These are phyloP conservation scores for Alternaria gansuensis DNA, from an alignment of 2,329 filamentous ascomycete species.

Conservation along the genomic window DNA sequence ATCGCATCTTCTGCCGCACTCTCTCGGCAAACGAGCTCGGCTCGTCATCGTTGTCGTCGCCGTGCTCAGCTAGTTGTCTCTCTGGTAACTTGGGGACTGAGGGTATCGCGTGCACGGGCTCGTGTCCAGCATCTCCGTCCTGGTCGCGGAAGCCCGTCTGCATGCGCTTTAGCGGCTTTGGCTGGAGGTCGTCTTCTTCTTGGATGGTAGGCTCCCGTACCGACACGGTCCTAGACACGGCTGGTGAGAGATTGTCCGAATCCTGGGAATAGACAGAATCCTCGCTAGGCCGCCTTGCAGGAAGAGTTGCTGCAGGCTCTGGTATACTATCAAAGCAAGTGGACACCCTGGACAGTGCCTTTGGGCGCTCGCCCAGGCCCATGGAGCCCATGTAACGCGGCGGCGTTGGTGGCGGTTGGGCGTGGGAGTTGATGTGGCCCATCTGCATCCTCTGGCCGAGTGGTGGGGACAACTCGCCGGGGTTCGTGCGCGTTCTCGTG, in stretches of 20 bases:
- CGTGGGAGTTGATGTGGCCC: conserved; percentile 49
- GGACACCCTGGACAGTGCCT: conserved; percentile 41
- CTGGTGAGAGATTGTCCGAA: conserved; percentile 41
- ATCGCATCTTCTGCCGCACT: conserved; percentile 62
- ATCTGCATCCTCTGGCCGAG: conserved; percentile 50
- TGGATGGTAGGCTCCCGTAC: conserved; percentile 44
- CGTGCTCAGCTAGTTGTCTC: conserved; percentile 26
- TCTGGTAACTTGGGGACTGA: conserved; percentile 44
- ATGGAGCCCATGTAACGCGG: conserved; percentile 46
- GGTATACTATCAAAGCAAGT: conserved; percentile 47
- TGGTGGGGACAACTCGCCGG: conserved; percentile 49
- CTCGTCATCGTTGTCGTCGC: conserved; percentile 38
- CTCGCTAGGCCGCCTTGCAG: conserved; percentile 36
- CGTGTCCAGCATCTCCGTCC: conserved; percentile 29
- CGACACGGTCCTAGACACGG: conserved; percentile 34
- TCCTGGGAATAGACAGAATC: conserved; percentile 47
- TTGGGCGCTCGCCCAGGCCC: conserved; percentile 49
- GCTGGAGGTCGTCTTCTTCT: conserved; percentile 61
- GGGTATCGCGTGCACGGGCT: conserved; percentile 58
- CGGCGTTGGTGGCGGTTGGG: conserved; percentile 38
- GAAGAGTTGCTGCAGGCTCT: conserved; percentile 13
- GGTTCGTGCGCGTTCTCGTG: conserved; percentile 47
- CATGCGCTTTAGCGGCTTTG: conserved; percentile 64
- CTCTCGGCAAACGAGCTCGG: conserved; percentile 58
- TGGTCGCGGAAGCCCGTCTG: conserved; percentile 62